Evolutionary conservation across 2,329 filamentous ascomycete genomes (phyloP), one percentile per base, ranked within the genome.

Genomic region (Lecanoromycetidae sp.): DNA sequence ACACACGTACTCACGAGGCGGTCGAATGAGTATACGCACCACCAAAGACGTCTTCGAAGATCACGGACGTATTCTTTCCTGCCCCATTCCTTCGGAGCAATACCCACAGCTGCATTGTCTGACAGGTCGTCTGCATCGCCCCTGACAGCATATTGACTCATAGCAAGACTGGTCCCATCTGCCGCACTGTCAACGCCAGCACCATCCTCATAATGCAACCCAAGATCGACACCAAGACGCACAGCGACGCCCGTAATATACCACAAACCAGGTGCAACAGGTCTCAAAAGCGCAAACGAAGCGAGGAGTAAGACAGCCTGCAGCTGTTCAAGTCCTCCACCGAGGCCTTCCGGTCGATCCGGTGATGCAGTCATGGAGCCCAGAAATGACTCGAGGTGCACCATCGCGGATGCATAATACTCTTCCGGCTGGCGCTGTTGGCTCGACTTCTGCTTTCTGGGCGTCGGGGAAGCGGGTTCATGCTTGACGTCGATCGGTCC

Each of bases 211-310:
- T 90, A 87, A 63, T 96, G 88, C 23, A 96, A 70, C 8, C 91
- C 91, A 2, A 96, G 72, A 61, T 96, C 91, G 19, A 96, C 83
- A 5, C 87, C 90, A 44, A 96, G 66, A 30, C 91, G 81, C 51
- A 94, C 83, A 5, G 90, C 90, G 35, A 95, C 88, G 9, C 91
- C 91, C 50, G 93, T 85, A 52, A 96, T 96, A 64, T 96, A 96
- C 90, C 90, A 96, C 36, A 96, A 69, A 12, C 91, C 91, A 0
- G 90, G 90, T 1, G 90, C 87, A 19, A 96, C 87, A 1, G 91
- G 91, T 46, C 90, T 76, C 53, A 96, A 72, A 40, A 98, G 71
- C 6, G 90, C 90, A 70, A 96, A 94, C 46, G 87, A 87, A 36
- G 90, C 88, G 37, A 96, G 71, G 34, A 96, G 70, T 40, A 96